Conservation (phyloP, 148 eudicot genomes). For the Vaccinium macrocarpon region DNA sequence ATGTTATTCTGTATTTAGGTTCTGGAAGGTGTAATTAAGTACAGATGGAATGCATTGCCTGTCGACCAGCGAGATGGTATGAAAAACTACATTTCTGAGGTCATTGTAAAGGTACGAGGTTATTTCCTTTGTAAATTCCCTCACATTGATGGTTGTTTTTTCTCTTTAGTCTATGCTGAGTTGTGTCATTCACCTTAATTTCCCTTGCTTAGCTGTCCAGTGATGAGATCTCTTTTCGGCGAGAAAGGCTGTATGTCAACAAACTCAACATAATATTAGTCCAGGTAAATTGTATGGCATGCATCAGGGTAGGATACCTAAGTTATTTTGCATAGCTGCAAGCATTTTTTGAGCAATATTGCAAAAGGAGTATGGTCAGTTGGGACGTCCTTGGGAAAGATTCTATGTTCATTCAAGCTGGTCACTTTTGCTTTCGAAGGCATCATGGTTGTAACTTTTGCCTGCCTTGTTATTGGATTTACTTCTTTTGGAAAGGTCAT, state of each 20-base stretch:
- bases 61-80: slow-evolving; percentile 92
- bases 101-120: slow-evolving; percentile 75
- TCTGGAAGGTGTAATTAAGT: slow-evolving; percentile 95
- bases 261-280: slow-evolving; percentile 87
- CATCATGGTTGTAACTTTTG: background rate
- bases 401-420: background rate
- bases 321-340: background rate
- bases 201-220: slow-evolving; percentile 64
- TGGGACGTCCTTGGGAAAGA: background rate
- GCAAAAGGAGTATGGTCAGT: background rate
- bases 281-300: slow-evolving; percentile 53
- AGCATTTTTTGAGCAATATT: background rate
- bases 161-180: background rate
- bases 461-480: background rate
- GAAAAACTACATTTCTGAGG: slow-evolving; percentile 95
- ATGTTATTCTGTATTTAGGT: slow-evolving; percentile 40
- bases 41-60: slow-evolving; percentile 98
- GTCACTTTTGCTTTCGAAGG: background rate
- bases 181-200: background rate
- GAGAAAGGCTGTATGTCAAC: slow-evolving; percentile 91
- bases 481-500: background rate
- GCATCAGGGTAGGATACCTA: background rate
- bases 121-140: background rate
- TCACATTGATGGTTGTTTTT: background rate
- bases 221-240: slow-evolving; percentile 79